These are phyloP conservation scores for Dalechampia spathulata DNA, from an alignment of 441 rosid genomes.

Conservation along the genomic window DNA sequence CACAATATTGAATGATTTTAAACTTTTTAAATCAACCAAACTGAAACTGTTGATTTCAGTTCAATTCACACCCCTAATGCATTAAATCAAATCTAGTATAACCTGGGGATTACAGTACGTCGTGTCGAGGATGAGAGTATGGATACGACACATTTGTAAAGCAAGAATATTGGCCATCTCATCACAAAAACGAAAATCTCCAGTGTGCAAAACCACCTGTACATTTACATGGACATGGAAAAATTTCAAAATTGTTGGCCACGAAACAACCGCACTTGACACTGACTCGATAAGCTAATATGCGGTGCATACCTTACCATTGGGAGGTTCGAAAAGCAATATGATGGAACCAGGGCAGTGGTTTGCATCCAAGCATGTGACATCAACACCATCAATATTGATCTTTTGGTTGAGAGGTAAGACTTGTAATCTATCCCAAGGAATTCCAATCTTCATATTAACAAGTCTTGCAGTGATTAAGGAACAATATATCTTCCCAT, in stretches of 20 bases:
- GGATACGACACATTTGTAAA: constrained; percentile 38
- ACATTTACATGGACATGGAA: constrained; percentile 11
- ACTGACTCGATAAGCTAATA: constrained; percentile 9
- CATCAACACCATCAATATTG: constrained; percentile 49
- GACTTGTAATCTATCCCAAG: constrained; percentile 73
- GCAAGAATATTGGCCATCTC: constrained; percentile 37
- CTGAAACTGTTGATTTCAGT: no score
- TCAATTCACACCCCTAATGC: no score
- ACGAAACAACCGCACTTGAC: constrained; percentile 1
- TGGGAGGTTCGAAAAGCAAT: constrained; percentile 79
- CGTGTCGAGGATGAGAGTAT: constrained; percentile 88
- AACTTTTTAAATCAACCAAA: no score
- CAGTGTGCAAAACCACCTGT: constrained; percentile 84
- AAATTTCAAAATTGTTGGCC: constrained; percentile 9
- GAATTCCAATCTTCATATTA: constrained; percentile 75
- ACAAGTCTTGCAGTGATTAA: constrained; percentile 78
- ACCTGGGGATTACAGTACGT: constrained; percentile 95
- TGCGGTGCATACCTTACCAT: constrained; percentile 72
- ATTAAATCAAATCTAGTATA: constrained; percentile 11
- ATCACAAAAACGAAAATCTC: constrained; percentile 82
- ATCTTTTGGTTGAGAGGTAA: constrained; percentile 67
- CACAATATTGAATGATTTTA: no score
- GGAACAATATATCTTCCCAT: constrained; percentile 92
- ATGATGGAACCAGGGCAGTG: constrained; percentile 94
- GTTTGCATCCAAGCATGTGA: constrained; percentile 90